These are phyloP conservation scores for Fusarium anthophilum DNA, from an alignment of 2,329 filamentous ascomycete genomes.

Conservation along the genomic window DNA sequence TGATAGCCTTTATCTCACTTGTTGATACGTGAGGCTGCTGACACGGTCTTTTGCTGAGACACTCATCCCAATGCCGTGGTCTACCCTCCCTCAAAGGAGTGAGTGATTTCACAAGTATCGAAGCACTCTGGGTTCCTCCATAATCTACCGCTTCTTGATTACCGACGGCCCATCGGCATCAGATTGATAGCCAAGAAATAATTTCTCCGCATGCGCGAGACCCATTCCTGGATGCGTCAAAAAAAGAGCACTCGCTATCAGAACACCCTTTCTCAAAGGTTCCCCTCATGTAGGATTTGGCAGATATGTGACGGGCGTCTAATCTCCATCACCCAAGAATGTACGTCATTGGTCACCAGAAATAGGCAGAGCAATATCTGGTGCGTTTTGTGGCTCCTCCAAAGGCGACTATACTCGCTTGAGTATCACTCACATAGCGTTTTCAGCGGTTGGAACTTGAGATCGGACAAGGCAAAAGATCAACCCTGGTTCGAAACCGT, in stretches of 20 bases:
- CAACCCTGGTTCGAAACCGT: neutral
- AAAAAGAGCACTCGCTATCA: slow-evolving; percentile 7
- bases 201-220: slow-evolving; percentile 13
- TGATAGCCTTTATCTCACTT: neutral
- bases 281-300: neutral
- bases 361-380: slow-evolving; percentile 3
- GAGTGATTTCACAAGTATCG: neutral
- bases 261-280: neutral
- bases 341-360: slow-evolving; percentile 21
- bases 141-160: neutral
- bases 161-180: neutral
- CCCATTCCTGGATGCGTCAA: slow-evolving; percentile 25
- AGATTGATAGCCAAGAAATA: slow-evolving; percentile 3
- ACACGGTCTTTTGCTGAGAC: slow-evolving; percentile 20
- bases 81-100: slow-evolving; percentile 24
- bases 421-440: slow-evolving; percentile 5
- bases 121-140: neutral
- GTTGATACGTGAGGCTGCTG: neutral
- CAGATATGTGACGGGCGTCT: slow-evolving; percentile 9
- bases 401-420: slow-evolving; percentile 16
- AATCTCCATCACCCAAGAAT: neutral
- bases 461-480: neutral
- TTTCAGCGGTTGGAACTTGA: slow-evolving; percentile 4
- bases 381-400: slow-evolving; percentile 10
- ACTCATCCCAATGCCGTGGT: slow-evolving; percentile 5